Conservation (phyloP, 1,284 basidiomycete species). For the Sphagnurus paluster region DNA sequence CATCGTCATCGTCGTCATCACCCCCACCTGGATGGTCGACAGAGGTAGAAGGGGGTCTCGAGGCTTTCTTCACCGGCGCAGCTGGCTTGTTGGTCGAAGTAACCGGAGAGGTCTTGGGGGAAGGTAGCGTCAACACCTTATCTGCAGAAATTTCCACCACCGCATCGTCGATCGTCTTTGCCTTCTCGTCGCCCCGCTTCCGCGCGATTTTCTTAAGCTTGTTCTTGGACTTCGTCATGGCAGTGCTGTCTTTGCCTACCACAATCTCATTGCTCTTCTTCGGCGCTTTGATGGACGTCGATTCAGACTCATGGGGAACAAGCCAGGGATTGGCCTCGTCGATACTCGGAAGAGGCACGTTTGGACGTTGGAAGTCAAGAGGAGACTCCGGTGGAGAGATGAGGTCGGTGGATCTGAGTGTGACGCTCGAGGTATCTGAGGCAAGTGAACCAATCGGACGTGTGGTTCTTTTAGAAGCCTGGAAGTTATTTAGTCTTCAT, state of each 20-base stretch:
- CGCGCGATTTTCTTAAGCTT: constrained; percentile 66
- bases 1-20: constrained; percentile 51
- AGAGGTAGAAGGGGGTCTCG: not conserved
- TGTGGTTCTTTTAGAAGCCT: constrained; percentile 15
- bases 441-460: constrained; percentile 45
- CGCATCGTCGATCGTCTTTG: constrained; percentile 69
- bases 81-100: constrained; percentile 8
- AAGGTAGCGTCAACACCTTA: constrained; percentile 44
- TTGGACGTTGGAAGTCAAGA: constrained; percentile 20
- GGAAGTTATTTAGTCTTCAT: not conserved
- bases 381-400: constrained; percentile 38
- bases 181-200: constrained; percentile 55
- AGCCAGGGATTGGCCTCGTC: constrained; percentile 74
- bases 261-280: constrained; percentile 70
- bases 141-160: constrained; percentile 73
- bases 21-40: constrained; percentile 22
- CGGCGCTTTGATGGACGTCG: constrained; percentile 34
- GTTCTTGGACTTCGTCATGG: constrained; percentile 65
- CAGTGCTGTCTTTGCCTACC: constrained; percentile 61
- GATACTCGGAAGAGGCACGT: constrained; percentile 16
- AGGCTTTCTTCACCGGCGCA: constrained; percentile 2
- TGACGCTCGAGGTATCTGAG: constrained; percentile 71
- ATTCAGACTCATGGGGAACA: constrained; percentile 33
- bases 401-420: constrained; percentile 61
- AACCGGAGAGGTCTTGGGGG: constrained; percentile 18